Base-by-base conservation (phyloP, 306 rosid genomes). In the Leucaena leucocephala region DNA sequence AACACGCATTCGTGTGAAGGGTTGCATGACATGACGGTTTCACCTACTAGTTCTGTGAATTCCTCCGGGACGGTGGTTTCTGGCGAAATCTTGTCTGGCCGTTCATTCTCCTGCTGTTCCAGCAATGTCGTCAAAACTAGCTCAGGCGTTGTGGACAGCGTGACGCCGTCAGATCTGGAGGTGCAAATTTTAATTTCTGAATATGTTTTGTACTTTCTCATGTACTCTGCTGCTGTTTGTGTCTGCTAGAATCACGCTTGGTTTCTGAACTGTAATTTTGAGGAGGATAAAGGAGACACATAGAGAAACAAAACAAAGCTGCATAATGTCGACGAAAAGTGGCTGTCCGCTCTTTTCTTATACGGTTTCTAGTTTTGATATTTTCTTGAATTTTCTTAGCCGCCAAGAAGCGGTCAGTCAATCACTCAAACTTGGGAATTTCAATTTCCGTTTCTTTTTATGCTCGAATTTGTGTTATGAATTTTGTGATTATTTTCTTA, bases 161-260 rank as follows among this genome's bases (percentile, higher is more conserved):
- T 4, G 38, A 21, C 11, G n/a, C 2, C n/a, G 38, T 6, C 83
- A 76, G 94, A 89, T 92, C 91, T 84, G 74, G 86, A 90, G 97
- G 98, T 90, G 77, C 50, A 36, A 63, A 74, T 54, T 79, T 42
- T 1, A 8, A 55, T 80, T 74, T 77, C 79, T 75, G 54, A 66
- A 36, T 45, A 1, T 63, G 13, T 21, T 12, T 5, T 19, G 52
- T 67, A 67, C 15, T 42, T 66, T 66, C 38, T 57, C 2, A 11
- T 4, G 22, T 54, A 54, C 58, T 71, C 33, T 43, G 43, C 33
- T 43, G 43, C 22, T n/a, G 9, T 59, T 85, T 66, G 59, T 44
- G 36, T 63, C 22, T 3, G 45, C 17, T 64, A 45, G n/a, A 35
- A 64, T 35, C 16, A 35, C 15, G 27, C 15, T 65, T 39, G 48